Conservation (phyloP, 169 alveolate species). For the Sarcocystis neurona region DNA sequence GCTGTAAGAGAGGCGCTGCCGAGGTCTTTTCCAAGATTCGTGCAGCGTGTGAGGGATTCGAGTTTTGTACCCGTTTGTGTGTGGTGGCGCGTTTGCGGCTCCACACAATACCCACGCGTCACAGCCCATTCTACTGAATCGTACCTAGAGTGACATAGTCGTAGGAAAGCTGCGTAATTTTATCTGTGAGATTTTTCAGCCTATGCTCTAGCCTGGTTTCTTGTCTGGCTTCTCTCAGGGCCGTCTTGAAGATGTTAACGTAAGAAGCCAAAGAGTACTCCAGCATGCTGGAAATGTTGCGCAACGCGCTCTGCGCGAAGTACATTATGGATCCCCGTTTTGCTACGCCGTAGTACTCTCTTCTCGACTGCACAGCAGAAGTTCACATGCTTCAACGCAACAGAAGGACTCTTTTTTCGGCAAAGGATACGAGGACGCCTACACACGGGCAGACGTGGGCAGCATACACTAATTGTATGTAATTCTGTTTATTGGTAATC, state of each 20-base stretch:
- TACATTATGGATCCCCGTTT: conserved; percentile 78
- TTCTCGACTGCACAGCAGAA: conserved; percentile 50
- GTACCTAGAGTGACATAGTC: conserved; percentile 90
- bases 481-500: too few species aligned
- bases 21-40: too few species aligned
- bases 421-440: too few species aligned
- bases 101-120: neutral
- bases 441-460: too few species aligned
- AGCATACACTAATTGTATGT: too few species aligned
- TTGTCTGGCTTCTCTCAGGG: conserved; percentile 89
- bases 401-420: too few species aligned
- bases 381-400: too few species aligned
- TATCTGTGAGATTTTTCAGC: conserved; percentile 88
- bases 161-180: conserved; percentile 88
- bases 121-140: neutral
- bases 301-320: conserved; percentile 92
- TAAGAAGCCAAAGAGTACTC: conserved; percentile 92
- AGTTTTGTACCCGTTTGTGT: too few species aligned
- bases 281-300: conserved; percentile 90
- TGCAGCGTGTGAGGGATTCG: too few species aligned
- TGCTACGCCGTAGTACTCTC: conserved; percentile 68
- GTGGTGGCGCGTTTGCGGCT: neutral
- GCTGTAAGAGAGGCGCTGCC: neutral
- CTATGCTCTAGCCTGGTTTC: conserved; percentile 89
- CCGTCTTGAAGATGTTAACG: conserved; percentile 85